Conservation (phyloP, 2,329 filamentous ascomycete species). For the Tolypocladium guangdongense region DNA sequence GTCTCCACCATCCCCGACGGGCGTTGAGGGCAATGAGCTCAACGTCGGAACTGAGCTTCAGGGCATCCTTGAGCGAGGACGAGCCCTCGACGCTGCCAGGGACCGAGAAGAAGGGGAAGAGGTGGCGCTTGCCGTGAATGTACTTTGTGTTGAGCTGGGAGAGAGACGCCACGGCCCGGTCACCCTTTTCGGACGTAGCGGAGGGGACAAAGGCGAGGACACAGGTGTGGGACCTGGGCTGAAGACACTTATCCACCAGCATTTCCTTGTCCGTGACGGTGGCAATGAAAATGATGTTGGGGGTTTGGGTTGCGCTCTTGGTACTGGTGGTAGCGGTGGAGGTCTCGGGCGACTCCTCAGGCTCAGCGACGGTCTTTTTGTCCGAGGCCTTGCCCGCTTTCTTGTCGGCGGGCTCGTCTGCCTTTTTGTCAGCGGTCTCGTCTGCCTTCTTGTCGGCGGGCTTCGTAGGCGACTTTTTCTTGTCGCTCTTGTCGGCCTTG, state of each 20-base stretch:
- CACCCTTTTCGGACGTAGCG: conserved; percentile 36
- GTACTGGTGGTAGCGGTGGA: conserved; percentile 17
- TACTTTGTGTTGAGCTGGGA: conserved; percentile 71
- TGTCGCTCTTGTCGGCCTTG: conserved; percentile 23
- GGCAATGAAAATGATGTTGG: conserved; percentile 48
- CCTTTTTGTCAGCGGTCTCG: conserved; percentile 19
- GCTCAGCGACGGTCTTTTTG: conserved; percentile 24
- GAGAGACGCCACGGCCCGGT: conserved; percentile 50
- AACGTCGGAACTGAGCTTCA: conserved; percentile 50
- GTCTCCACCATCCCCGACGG: conserved; percentile 77
- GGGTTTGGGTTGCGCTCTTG: conserved; percentile 7
- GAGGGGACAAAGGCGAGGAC: conserved; percentile 62
- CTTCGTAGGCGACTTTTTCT: conserved; percentile 22
- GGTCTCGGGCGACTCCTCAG: conserved; percentile 11
- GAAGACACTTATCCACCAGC: conserved; percentile 62
- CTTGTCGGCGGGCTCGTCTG: conserved; percentile 22
- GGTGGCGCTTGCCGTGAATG: conserved; percentile 48
- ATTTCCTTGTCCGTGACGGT: conserved; percentile 52
- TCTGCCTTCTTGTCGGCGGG: conserved; percentile 21
- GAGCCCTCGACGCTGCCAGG: conserved; percentile 34
- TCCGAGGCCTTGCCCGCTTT: conserved; percentile 16
- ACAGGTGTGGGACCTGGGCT: conserved; percentile 68
- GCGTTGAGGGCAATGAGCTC: conserved; percentile 77
- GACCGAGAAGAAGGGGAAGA: conserved; percentile 79
- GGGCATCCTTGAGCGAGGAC: conserved; percentile 32